Evolutionary conservation across 495 filamentous ascomycete species (phyloP), one percentile per base, ranked within the genome.

Genomic region (Gamarada debralockiae): DNA sequence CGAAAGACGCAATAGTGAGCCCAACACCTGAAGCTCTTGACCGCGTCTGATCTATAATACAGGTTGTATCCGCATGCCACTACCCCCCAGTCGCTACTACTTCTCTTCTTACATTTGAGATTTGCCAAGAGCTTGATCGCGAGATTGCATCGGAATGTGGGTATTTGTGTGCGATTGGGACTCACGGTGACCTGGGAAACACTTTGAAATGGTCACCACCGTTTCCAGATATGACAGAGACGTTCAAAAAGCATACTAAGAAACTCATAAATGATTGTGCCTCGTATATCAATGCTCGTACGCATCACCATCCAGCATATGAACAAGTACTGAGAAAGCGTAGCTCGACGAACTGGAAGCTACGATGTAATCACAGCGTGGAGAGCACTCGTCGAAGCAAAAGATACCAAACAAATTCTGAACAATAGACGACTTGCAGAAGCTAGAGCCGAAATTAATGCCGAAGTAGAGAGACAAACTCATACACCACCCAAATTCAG

Each of bases 171-270:
- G 69, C 67, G 2, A 73, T 83, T 48, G 81, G 81, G 1, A 82
- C 79, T 0, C 77, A 82, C 51, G 79, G 77, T n/a, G 80, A 84
- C 50, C 65, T 84, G 2, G 79, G 79, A 39, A 79, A 71, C 36
- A 70, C 71, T 3, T 34, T 83, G 18, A 80, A 80, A 61, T 82
- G 81, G 78, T 61, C 73, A 31, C 67, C 72, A 2, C 81, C 80
- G 1, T 81, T 83, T 52, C 80, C 79, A 6, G 74, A 82, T 45
- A 79, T 83, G 76, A 66, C 67, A 9, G 65, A 70, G 8, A 68
- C 73, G 0, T 75, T 82, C 51, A 82, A 82, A 55, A 65, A 65
- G 21, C 70, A 81, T 56, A 74, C 76, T 1, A 81, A 79, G 58
- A 81, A 79, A 56, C 65, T 73, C 2, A 57, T 84, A 31, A 81